These are phyloP conservation scores for Pichia kluyveri DNA, from an alignment of 805 yeast genomes.

Conservation along the genomic window DNA sequence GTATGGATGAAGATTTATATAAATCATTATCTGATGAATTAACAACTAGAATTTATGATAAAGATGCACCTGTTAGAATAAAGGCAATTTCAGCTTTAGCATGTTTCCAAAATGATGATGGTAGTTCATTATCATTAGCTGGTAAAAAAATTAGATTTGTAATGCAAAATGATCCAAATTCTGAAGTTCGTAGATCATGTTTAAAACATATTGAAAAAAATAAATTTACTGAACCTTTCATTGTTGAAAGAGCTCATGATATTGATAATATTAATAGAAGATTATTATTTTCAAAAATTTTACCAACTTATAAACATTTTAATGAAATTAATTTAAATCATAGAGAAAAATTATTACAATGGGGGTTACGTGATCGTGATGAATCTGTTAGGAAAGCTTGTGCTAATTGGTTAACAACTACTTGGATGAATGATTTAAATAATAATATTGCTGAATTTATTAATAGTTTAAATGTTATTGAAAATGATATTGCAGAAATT, in stretches of 20 bases:
- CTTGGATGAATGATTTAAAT: constrained; percentile 64
- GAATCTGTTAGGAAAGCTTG: constrained; percentile 65
- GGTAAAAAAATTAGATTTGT: constrained; percentile 39
- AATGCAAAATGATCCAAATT: constrained; percentile 68
- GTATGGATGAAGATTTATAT: constrained; percentile 65
- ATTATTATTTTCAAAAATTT: constrained; percentile 56
- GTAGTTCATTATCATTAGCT: constrained; percentile 35
- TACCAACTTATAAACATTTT: constrained; percentile 61
- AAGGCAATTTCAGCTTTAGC: constrained; percentile 78
- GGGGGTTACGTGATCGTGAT: constrained; percentile 90
- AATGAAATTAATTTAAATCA: constrained; percentile 38
- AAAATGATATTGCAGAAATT: constrained; percentile 54
- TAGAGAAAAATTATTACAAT: constrained; percentile 59
- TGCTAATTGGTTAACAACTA: constrained; percentile 51
- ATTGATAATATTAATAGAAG: constrained; percentile 62
- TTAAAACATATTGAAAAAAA: constrained; percentile 58
- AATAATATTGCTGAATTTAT: constrained; percentile 66
- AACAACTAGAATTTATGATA: constrained; percentile 57
- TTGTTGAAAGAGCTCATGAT: constrained; percentile 81
- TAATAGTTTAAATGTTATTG: constrained; percentile 62
- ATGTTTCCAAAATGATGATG: constrained; percentile 57
- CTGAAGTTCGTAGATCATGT: constrained; percentile 87
- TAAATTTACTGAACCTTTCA: constrained; percentile 40
- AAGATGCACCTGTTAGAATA: constrained; percentile 69
- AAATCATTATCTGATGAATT: constrained; percentile 53